A percentile compares a stretch with the other conserved stretches of the same genome.
Conservation (phyloP, 2,329 filamentous ascomycete genomes). For the Hymenotorrendiella dingleyae region DNA sequence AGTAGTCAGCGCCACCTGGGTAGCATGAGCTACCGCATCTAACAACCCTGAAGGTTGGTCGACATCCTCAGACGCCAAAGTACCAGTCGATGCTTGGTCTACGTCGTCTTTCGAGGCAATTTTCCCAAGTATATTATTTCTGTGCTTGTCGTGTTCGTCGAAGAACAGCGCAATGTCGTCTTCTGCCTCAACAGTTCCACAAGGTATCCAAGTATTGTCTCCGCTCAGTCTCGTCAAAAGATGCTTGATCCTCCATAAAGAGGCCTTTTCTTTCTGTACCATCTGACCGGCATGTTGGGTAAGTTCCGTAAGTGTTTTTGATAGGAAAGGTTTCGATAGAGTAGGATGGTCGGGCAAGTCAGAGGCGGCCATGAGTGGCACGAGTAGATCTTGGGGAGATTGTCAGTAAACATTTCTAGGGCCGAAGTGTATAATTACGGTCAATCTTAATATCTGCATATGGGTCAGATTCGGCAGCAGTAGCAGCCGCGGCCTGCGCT, state of each 20-base stretch:
- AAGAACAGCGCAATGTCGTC: slow-evolving; percentile 49
- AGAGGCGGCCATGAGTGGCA: slow-evolving; percentile 67
- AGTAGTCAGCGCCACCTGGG: slow-evolving; percentile 4
- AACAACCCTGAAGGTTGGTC: slow-evolving; percentile 10
- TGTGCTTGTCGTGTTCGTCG: slow-evolving; percentile 24
- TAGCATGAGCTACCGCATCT: slow-evolving; percentile 9
- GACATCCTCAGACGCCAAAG: slow-evolving; percentile 19
- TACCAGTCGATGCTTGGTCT: slow-evolving; percentile 24
- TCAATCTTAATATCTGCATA: slow-evolving; percentile 68
- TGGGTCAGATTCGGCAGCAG: slow-evolving; percentile 65
- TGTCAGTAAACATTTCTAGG: slow-evolving; percentile 23
- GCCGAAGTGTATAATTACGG: slow-evolving; percentile 42
- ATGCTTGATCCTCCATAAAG: slow-evolving; percentile 69
- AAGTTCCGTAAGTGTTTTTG: slow-evolving; percentile 66
- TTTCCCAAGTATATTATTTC: slow-evolving; percentile 18
- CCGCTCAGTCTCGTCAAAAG: slow-evolving; percentile 68
- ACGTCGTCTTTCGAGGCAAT: slow-evolving; percentile 18
- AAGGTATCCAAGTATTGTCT: slow-evolving; percentile 64
- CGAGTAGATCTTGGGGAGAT: slow-evolving; percentile 56
- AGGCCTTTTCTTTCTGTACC: slow-evolving; percentile 68
- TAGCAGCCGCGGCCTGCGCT: slow-evolving; percentile 52
- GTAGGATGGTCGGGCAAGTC: slow-evolving; percentile 71
- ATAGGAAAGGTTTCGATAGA: slow-evolving; percentile 68
- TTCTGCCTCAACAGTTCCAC: slow-evolving; percentile 49
- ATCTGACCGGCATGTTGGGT: slow-evolving; percentile 63